Percentiles rank a stretch among this genome's conserved stretches.
Evolutionary conservation across 164 flowering plant species (phyloP).

Genomic region (Macadamia integrifolia): DNA sequence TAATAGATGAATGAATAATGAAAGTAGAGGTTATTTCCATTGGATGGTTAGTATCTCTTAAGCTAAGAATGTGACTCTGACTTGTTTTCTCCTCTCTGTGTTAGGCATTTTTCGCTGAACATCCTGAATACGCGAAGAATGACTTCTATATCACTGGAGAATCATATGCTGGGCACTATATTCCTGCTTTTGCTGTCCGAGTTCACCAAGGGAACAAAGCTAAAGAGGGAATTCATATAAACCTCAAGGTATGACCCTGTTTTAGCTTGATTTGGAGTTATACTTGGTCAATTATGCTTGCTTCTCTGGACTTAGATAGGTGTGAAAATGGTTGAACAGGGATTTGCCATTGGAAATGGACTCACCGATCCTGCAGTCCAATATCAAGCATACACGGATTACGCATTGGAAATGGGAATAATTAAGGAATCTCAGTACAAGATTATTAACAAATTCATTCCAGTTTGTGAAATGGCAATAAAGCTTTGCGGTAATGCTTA

Average conservation of each 20-base stretch:
- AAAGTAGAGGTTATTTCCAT: no score
- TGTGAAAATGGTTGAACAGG: conserved; percentile 30
- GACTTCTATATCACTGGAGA: conserved; percentile 78
- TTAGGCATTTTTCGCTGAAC: conserved; percentile 67
- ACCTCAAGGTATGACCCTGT: conserved; percentile 42
- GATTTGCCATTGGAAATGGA: conserved; percentile 83
- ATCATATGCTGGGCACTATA: conserved; percentile 84
- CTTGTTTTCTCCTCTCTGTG: background rate
- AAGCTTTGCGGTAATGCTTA: conserved; percentile 52
- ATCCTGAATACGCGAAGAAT: conserved; percentile 50
- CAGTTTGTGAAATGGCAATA: conserved; percentile 47
- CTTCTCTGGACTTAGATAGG: background rate
- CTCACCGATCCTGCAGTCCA: conserved; percentile 72
- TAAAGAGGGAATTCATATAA: conserved; percentile 54
- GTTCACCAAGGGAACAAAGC: conserved; percentile 70
- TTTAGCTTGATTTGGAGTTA: background rate
- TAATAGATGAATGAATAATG: no score
- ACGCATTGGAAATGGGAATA: conserved; percentile 63
- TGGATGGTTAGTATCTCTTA: no score
- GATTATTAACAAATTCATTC: conserved; percentile 33
- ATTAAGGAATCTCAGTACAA: conserved; percentile 37
- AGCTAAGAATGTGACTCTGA: no score
- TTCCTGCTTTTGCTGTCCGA: conserved; percentile 76
- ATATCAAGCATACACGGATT: conserved; percentile 61
- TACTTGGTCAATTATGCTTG: background rate